Conservation (phyloP, 352 stramenopile species). For the Pseudoperonospora humuli region DNA sequence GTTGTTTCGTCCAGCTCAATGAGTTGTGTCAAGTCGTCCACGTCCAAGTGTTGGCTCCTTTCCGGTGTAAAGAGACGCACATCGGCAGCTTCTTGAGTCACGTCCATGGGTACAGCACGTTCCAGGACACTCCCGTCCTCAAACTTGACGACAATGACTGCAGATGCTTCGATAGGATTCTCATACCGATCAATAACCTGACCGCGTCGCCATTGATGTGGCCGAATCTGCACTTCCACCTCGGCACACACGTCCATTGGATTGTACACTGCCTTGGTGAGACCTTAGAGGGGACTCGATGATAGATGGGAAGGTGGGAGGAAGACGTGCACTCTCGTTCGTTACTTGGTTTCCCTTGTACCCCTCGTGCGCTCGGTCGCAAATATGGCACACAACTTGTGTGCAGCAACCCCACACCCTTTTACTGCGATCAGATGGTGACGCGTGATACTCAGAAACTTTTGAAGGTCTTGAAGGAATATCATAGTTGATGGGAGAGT, state of each 20-base stretch:
- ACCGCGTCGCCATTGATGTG: conserved; percentile 41
- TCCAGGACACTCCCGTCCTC: conserved; percentile 48
- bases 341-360: not conserved
- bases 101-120: conserved; percentile 35
- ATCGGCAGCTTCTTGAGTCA: conserved; percentile 16
- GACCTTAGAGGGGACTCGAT: too few relatives aligned
- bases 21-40: conserved; percentile 80
- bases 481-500: not conserved
- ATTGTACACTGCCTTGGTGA: conserved; percentile 8
- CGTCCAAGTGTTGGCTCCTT: conserved; percentile 28
- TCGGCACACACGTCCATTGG: conserved; percentile 55
- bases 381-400: not conserved
- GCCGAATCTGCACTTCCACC: conserved; percentile 44
- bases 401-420: not conserved
- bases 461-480: not conserved
- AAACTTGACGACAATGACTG: conserved; percentile 57
- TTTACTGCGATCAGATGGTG: conserved; percentile 1
- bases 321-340: conserved; percentile 7
- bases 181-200: conserved; percentile 58
- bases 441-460: not conserved
- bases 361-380: not conserved
- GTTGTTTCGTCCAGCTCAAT: conserved; percentile 64
- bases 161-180: conserved; percentile 40
- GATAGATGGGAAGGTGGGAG: conserved; percentile 11
- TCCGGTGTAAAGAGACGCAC: conserved; percentile 22